Evolutionary conservation across 768 basidiomycete species (phyloP), one percentile per base, ranked within the genome.

Genomic region (Tephrocybe rancida): DNA sequence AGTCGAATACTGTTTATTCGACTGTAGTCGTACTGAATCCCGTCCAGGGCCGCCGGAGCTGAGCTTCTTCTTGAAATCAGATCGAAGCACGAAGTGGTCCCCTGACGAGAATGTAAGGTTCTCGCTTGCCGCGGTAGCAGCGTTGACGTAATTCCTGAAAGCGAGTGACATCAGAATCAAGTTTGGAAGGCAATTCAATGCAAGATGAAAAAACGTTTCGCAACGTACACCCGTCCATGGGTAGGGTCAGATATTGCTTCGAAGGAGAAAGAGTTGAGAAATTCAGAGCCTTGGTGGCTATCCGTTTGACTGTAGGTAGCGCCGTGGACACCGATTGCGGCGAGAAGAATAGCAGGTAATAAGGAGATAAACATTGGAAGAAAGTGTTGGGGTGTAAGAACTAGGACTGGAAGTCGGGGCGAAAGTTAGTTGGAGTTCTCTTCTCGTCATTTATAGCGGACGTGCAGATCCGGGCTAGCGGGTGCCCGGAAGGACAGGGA

Each of bases 41-140:
- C 86, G 71, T 4, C 86, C 85, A 24, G 81, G 70, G 0, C 81
- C 84, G 48, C 67, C 70, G 2, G 81, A 29, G 55, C 62, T 67
- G 18, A 87, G 70, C 8, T 59, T 63, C 1, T 77, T 83, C 27
- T 70, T 81, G 55, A 64, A 65, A 64, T 87, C 86, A 6, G 80
- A 77, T 26, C 85, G 79, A 44, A 87, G 65, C 53, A 85, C 70
- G 63, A 86, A 82, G 45, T 72, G 72, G 61, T 81, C 71, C 14
- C 73, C 76, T 14, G 74, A 75, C 3, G 84, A 73, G 54, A 72
- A 86, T 2, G 84, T 86, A 44, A 90, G 63, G 59, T 88, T 86
- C 44, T 77, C 64, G 11, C 70, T 67, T 22, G 72, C 54, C 0
- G 88, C 87, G 0, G 82, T 83, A 2, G 66, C 64, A 50, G 77